Evolutionary conservation across 148 eudicot species (phyloP), one percentile per base, ranked within the genome.

Genomic region (Camellia lanceoleosa): DNA sequence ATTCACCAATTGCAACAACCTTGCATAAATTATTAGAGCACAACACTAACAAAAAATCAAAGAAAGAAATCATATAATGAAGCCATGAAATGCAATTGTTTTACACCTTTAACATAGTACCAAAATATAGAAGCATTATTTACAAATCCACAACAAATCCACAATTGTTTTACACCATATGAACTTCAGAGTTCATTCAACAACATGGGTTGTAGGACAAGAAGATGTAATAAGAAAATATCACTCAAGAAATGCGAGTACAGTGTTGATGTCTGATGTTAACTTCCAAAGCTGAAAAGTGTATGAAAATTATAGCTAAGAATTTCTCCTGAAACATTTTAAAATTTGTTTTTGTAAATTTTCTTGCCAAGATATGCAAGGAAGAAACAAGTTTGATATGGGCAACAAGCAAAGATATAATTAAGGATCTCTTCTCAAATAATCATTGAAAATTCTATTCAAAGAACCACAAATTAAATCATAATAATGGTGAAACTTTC

Each of bases 1-100:
- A 96, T 87, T 96, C 99, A 80, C 99, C 99, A 81, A 96, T 89
- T n/a, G 99, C 99, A 81, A 96, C 99, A 77, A 96, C 99, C 99
- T 95, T 87, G 90, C 85, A 86, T 81, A 80, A 86, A 80, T 9
- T 49, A 81, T 59, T 11, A 71, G 55, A 77, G 54, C 23, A 38
- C 18, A 68, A 10, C 51, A 20, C 62, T 49, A 76, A 64, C 19
- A 76, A 76, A 19, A n/a, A 23, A 7, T 16, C 1, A 64, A 67
- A 10, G n/a, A 75, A 41, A 62, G n/a, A n/a, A n/a, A 75, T 11
- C 74, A 52, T 76, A 7, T 2, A 55, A 42, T 30, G 47, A 80
- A 42, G 56, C 66, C 67, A 63, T 5, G 7, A 62, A 73, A 78
- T 42, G n/a, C 5, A 56, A 42, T 14, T 23, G 60, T 19, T 9